Base-by-base conservation (phyloP, 192 early-diverging fungal species). In the Mortierella hygrophila region DNA sequence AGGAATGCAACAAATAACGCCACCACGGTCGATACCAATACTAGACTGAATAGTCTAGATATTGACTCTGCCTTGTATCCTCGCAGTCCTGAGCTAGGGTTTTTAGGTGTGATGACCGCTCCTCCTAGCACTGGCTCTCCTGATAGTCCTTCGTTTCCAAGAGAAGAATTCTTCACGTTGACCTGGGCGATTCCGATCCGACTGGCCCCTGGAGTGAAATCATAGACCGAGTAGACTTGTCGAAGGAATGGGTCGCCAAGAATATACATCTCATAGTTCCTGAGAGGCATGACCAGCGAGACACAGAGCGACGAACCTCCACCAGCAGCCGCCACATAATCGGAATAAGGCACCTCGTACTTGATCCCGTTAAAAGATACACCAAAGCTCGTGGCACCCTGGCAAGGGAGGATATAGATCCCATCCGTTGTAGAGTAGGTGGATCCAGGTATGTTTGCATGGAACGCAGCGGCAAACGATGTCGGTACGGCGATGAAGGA, bases 261-360 rank as follows among this genome's bases (percentile, higher is more conserved):
- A 68, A 78, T 78, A n/a, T 78, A 78, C 77, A 78, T 78, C 38
- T 78, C 77, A 26, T 78, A 78, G 38, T 71, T 57, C 6, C 77
- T 69, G 8, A 72, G 52, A 52, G 77, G 77, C 77, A 78, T 78
- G 23, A 78, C 69, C 21, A 78, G 42, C 37, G 77, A 78, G 46
- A 78, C 77, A 57, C 77, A 78, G n/a, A 47, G 47, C 7, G 77
- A 55, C 47, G 68, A 55, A 57, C 69, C 77, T 1, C 21, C 77
- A 32, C 63, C 63, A 20, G 32, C 47, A 10, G 37, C 37, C 18
- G 77, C 52, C 1, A 78, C 47, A 41, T 57, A 78, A 8, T 78
- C 77, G 23, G 35, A 52, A 57, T 78, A 78, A 13, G 77, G 77
- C 6, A 78, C 69, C 49, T 78, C 77, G 52, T 78, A 78, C 47